phyloP scores from a whole-genome alignment of 768 basidiomycete species.

The Naganishia kalamii region DNA sequence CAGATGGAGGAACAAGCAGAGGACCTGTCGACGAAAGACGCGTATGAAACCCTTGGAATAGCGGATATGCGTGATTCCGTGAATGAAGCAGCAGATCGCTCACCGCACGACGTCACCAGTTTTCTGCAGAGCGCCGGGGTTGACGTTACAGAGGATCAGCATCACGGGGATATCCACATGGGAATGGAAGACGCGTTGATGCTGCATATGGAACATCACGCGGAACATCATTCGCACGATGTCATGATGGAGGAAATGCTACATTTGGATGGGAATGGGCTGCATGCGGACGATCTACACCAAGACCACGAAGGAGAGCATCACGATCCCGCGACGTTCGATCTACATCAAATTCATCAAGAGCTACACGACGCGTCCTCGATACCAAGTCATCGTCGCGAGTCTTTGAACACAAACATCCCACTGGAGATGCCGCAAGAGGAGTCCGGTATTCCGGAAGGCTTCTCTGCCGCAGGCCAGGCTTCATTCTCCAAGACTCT shows the following conservation, averaged over 20 bases:
- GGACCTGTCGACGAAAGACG: not conserved
- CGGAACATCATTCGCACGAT: not conserved
- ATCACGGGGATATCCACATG: constrained; percentile 2
- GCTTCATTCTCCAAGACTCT: not conserved
- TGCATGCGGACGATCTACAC: not conserved
- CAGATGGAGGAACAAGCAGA: not conserved
- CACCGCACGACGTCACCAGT: not conserved
- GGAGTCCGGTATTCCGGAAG: not conserved
- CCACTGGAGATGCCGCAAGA: not conserved
- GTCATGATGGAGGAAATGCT: not conserved
- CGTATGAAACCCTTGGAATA: not conserved
- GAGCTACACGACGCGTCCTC: constrained; percentile 3
- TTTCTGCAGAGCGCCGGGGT: constrained; percentile 2
- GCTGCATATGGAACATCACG: not conserved
- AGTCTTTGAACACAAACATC: not conserved
- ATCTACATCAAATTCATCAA: constrained; percentile 13
- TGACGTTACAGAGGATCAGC: not conserved
- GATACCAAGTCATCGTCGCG: not conserved
- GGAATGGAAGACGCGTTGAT: not conserved
- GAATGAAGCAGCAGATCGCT: not conserved
- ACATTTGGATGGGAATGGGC: not conserved
- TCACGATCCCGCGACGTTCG: not conserved
- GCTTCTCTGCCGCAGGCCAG: not conserved
- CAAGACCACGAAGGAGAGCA: not conserved
- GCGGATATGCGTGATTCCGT: not conserved